Evolutionary conservation across 1,284 basidiomycete species (phyloP).

Genomic region (Microbotryum saponariae): DNA sequence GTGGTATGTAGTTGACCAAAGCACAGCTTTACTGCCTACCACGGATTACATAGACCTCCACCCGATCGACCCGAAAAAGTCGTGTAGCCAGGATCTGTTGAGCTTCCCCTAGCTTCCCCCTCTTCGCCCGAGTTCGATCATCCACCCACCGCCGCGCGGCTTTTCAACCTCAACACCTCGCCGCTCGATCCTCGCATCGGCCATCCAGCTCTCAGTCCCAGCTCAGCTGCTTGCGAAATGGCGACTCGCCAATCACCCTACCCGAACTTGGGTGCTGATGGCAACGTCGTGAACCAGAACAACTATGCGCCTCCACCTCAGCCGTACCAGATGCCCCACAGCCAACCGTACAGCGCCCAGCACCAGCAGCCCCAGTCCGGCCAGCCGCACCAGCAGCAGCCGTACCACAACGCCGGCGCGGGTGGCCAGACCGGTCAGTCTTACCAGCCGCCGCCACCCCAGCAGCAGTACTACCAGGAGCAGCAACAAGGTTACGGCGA

Average conservation of each 20-base stretch:
- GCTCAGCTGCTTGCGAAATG: not conserved
- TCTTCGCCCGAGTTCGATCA: no score
- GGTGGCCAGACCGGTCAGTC: not conserved
- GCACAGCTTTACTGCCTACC: no score
- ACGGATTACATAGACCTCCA: no score
- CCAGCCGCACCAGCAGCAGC: conserved; percentile 3
- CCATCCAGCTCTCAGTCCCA: no score
- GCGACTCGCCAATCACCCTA: conserved; percentile 12
- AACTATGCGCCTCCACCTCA: not conserved
- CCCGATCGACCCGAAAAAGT: no score
- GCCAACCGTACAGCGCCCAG: not conserved
- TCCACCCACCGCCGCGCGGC: no score
- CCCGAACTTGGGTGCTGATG: conserved; percentile 4
- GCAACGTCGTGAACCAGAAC: not conserved
- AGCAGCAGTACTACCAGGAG: conserved; percentile 4
- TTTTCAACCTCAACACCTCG: no score
- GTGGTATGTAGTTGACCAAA: no score
- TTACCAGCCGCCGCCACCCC: conserved; percentile 8
- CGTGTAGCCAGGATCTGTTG: no score
- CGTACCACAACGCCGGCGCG: conserved; percentile 4
- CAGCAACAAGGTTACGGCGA: conserved; percentile 12
- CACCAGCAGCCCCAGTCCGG: not conserved
- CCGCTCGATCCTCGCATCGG: not conserved
- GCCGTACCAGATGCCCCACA: not conserved
- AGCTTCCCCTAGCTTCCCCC: no score